Evolutionary conservation across 2,329 filamentous ascomycete genomes (phyloP).

Genomic region (Diaporthe destruens): DNA sequence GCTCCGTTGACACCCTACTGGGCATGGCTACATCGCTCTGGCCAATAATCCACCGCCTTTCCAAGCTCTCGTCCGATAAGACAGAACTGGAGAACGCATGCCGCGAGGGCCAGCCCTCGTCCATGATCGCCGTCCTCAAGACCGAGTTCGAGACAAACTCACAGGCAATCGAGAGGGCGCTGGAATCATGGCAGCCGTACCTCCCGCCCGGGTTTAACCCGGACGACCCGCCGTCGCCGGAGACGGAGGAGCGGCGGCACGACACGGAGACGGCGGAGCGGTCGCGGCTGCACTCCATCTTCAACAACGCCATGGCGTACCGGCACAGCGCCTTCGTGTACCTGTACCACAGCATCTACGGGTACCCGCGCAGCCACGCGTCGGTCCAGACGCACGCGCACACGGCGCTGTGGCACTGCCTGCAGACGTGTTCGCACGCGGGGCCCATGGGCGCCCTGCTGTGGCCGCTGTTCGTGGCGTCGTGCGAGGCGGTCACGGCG

Average conservation of each 20-base stretch:
- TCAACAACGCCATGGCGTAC: conserved; percentile 72
- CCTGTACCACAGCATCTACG: conserved; percentile 67
- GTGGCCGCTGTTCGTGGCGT: conserved; percentile 74
- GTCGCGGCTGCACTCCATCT: conserved; percentile 63
- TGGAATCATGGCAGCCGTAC: conserved; percentile 68
- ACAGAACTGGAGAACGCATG: conserved; percentile 62
- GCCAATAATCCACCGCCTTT: conserved; percentile 73
- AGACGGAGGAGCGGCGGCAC: conserved; percentile 41
- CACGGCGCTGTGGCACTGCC: conserved; percentile 65
- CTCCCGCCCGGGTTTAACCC: conserved; percentile 57
- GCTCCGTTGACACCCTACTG: conserved; percentile 69
- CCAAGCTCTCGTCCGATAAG: conserved; percentile 66
- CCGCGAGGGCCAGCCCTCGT: conserved; percentile 49
- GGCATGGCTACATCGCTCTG: conserved; percentile 73
- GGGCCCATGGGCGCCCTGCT: conserved; percentile 74
- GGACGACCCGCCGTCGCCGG: conserved; percentile 40
- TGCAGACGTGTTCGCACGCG: conserved; percentile 64
- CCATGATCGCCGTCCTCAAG: conserved; percentile 61
- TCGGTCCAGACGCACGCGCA: conserved; percentile 67
- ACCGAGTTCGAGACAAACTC: conserved; percentile 65
- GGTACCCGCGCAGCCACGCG: conserved; percentile 58
- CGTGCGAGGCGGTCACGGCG: conserved; percentile 67
- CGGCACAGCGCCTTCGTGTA: conserved; percentile 70
- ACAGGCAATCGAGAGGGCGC: conserved; percentile 66
- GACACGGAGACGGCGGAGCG: conserved; percentile 50